Evolutionary conservation across 2,329 filamentous ascomycete species (phyloP), one percentile per base, ranked within the genome.

Genomic region (Macrophomina tecta): DNA sequence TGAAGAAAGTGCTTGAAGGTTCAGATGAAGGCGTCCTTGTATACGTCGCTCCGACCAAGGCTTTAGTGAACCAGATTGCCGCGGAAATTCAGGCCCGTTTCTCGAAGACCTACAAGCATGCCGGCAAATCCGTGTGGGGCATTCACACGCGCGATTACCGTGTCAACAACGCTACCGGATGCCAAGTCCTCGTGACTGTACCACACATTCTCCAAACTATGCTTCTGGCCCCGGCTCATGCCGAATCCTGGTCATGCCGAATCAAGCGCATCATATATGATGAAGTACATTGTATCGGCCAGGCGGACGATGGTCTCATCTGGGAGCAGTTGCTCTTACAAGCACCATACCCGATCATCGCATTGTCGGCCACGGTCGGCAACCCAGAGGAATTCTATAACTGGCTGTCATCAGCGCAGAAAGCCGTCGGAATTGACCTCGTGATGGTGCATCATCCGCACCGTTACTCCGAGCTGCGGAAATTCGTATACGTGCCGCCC

Each of bases 21-120:
- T 87, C 86, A 69, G 86, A 94, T 68, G 87, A 92, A 58, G 88
- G 87, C 2, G 84, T 94, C 2, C 78, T 94, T 6, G 89, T 94
- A 0, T 94, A 94, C 70, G 89, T 94, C 5, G 91, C 91, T 0
- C 91, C 91, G 0, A 94, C 91, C 0, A 94, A 94, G 73, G 91
- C 92, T 3, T 81, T 94, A 11, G 91, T 94, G 67, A 94, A 94
- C 74, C 91, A 94, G 75, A 93, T 94, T 70, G 91, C 90, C 1
- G 91, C 91, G 0, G 91, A 94, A 77, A 83, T 94, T 16, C 88
- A 92, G 74, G 91, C 88, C 5, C 85, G 90, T 5, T 94, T 92
- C 73, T 87, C 85, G 0, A 94, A 94, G 77, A 82, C 78, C 0
- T 86, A 88, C 75, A 82, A 82, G 34, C 83, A 87, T 45, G 82